Evolutionary conservation across 768 basidiomycete genomes (phyloP), one percentile per base, ranked within the genome.

Genomic region (Kwoniella dendrophila): DNA sequence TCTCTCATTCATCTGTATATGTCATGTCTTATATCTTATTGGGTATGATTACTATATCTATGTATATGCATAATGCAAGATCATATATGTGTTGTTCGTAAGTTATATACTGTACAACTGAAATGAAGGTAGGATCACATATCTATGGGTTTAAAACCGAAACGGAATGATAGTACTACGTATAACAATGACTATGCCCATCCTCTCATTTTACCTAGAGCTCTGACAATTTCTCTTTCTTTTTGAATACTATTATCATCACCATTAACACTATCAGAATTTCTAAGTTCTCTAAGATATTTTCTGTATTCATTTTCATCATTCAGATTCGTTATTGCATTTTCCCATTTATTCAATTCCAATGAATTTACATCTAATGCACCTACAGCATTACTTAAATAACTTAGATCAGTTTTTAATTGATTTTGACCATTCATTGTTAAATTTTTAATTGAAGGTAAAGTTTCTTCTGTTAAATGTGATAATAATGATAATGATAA

Each of bases 361-460:
- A 85, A 85, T 71, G 84, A 88, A 68, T 95, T 92, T 4, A 95
- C 92, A 72, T 94, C 92, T 52, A 98, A 82, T 27, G 92, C 93
- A 48, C 87, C 83, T 33, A 93, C 88, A 48, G 98, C 93, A 69
- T 95, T 96, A 2, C 86, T 85, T 40, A 99, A 82, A 79, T 97
- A 96, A 24, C 86, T 89, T 63, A 99, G 78, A 80, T 99, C 96
- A 3, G 88, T 88, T 1, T 85, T 82, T 20, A 99, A 83, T 74
- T 99, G 96, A 22, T 87, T 86, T 0, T 89, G 86, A 3, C 94
- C 95, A 0, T 83, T 80, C 10, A 76, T 66, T 1, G 86, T 85
- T 48, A 98, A 79, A 29, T 81, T 57, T 2, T 82, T 80, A 57
- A 98, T 89, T 30, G 82, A 81, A 14, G 94, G 92, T 1, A 99